Conservation (phyloP, 2,329 filamentous ascomycete genomes). For the Paecilomyces niveus region DNA sequence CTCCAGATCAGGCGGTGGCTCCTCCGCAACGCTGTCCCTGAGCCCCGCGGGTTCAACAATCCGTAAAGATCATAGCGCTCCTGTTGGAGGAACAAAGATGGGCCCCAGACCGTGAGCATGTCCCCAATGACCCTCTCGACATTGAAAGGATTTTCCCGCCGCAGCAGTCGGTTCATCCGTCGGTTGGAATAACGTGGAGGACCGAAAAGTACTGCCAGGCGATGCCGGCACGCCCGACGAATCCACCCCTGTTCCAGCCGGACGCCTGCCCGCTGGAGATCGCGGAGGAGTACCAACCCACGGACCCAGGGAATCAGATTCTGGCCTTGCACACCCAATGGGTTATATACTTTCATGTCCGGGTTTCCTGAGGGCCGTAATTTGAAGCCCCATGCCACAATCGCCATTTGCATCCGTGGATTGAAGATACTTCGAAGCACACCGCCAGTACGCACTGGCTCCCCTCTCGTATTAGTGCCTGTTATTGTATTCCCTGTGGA, state of each 20-base stretch:
- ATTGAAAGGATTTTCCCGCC: constrained; percentile 28
- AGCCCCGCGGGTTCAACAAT: constrained; percentile 17
- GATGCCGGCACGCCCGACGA: constrained; percentile 25
- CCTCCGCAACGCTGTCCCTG: constrained; percentile 6
- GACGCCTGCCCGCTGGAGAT: constrained; percentile 30
- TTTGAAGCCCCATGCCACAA: constrained; percentile 46
- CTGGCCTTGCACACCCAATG: constrained; percentile 11
- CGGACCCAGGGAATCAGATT: constrained; percentile 32
- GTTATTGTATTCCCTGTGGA: constrained; percentile 1
- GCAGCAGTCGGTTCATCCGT: constrained; percentile 27
- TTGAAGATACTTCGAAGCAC: constrained; percentile 37
- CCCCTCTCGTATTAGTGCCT: constrained; percentile 1
- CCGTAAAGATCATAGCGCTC: constrained; percentile 12
- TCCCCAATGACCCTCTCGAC: constrained; percentile 22
- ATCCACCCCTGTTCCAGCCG: constrained; percentile 21
- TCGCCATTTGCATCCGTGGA: constrained; percentile 36
- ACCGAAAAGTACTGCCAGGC: constrained; percentile 31
- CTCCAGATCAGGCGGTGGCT: background rate
- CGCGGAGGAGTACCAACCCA: constrained; percentile 31
- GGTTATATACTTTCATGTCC: constrained; percentile 11
- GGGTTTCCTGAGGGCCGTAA: constrained; percentile 17
- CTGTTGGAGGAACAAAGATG: constrained; percentile 19
- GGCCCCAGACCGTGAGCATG: constrained; percentile 29
- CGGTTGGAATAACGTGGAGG: constrained; percentile 20
- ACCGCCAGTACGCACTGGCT: constrained; percentile 7